Conservation (phyloP, 1,284 basidiomycete genomes). For the Melampsora larici-populina region DNA sequence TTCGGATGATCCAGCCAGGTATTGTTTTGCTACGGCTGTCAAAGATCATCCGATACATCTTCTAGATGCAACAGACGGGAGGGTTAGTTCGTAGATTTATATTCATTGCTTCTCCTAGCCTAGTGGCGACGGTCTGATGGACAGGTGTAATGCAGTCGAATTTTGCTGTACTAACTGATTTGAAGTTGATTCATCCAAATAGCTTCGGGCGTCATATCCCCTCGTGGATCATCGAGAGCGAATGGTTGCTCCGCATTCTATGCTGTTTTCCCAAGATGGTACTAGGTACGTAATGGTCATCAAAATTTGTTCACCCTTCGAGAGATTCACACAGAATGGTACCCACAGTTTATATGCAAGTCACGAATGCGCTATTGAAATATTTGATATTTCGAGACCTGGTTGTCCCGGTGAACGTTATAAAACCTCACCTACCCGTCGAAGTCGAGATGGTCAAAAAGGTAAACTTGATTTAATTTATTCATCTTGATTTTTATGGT, state of each 20-base stretch:
- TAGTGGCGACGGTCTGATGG: too few relatives aligned
- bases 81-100: conserved; percentile 58
- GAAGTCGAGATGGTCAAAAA: conserved; percentile 76
- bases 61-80: conserved; percentile 70
- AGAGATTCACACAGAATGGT: conserved; percentile 8
- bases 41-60: conserved; percentile 76
- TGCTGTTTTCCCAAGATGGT: conserved; percentile 70
- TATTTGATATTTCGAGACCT: conserved; percentile 74
- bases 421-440: too few relatives aligned
- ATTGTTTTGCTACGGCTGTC: conserved; percentile 75
- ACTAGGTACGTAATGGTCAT: conserved; percentile 60
- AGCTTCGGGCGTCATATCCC: conserved; percentile 83
- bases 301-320: background rate
- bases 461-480: conserved; percentile 58
- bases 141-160: too few relatives aligned
- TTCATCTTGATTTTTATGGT: too few relatives aligned
- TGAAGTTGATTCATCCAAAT: background rate
- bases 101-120: conserved; percentile 16
- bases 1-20: conserved; percentile 61
- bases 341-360: conserved; percentile 74
- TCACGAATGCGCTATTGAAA: conserved; percentile 80
- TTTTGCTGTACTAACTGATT: too few relatives aligned
- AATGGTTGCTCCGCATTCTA: conserved; percentile 74
- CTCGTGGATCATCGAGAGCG: conserved; percentile 88
- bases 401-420: conserved; percentile 67